phyloP scores from a whole-genome alignment of 805 yeast species.

The Saccharomycopsis selenospora region DNA sequence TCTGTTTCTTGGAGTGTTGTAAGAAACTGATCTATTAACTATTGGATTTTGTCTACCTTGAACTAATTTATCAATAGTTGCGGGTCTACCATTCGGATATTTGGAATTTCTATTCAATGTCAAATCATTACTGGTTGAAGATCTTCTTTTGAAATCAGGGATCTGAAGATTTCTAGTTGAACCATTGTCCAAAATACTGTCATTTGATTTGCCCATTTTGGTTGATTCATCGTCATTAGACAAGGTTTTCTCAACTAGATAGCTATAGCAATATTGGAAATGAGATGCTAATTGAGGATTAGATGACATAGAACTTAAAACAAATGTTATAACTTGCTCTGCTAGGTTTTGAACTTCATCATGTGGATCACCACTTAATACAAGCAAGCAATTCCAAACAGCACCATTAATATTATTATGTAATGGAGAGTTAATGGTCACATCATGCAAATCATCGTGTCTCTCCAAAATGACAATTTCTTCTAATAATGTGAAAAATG shows the following conservation, averaged over 20 bases:
- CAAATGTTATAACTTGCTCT: constrained; percentile 24
- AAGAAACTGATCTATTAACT: not conserved
- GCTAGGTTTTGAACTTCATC: constrained; percentile 51
- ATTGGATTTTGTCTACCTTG: not conserved
- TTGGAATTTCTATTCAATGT: not conserved
- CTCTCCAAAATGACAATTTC: constrained; percentile 63
- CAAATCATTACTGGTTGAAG: not conserved
- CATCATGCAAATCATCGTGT: constrained; percentile 53
- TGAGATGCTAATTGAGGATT: constrained; percentile 16
- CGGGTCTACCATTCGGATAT: not conserved
- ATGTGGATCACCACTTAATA: constrained; percentile 83
- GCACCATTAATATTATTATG: constrained; percentile 83
- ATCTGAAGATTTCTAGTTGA: no score
- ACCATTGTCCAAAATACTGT: no score
- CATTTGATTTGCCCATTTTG: no score
- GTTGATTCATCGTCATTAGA: no score
- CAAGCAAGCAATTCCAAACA: constrained; percentile 77
- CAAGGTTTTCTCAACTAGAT: constrained; percentile 12
- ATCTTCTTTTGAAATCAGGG: not conserved
- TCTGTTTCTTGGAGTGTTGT: not conserved
- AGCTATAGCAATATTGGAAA: constrained; percentile 17
- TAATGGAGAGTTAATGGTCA: constrained; percentile 64
- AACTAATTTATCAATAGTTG: not conserved
- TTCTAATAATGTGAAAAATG: constrained; percentile 76
- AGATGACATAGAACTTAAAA: constrained; percentile 31